phyloP scores from a whole-genome alignment of 2,329 filamentous ascomycete genomes.

The Monosporascus sp. region DNA sequence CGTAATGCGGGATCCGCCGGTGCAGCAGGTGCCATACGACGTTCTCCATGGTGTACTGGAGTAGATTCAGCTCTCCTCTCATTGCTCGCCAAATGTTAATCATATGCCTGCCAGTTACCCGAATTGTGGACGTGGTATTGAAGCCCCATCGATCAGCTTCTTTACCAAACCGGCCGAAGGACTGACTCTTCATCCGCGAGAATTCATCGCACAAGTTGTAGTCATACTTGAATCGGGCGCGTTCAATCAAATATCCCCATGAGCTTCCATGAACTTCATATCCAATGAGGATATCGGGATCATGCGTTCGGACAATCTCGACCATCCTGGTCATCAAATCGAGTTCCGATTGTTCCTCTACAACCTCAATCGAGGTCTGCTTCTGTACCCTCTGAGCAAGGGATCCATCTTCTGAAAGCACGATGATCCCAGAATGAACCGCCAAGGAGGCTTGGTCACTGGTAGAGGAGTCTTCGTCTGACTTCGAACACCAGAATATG shows the following conservation, averaged over 20 bases:
- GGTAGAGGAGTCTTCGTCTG: constrained; percentile 58
- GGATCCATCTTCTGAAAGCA: constrained; percentile 58
- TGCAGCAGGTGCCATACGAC: constrained; percentile 89
- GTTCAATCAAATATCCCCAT: constrained; percentile 94
- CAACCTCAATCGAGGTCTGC: constrained; percentile 60
- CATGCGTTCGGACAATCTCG: constrained; percentile 74
- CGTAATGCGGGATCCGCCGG: constrained; percentile 81
- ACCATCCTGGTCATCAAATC: constrained; percentile 82
- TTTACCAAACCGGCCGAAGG: constrained; percentile 78
- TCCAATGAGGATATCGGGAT: constrained; percentile 89
- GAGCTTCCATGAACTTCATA: constrained; percentile 92
- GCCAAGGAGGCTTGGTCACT: constrained; percentile 39
- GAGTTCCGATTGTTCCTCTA: constrained; percentile 73
- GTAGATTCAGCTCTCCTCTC: constrained; percentile 82
- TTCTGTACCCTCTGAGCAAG: constrained; percentile 58
- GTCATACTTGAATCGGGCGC: constrained; percentile 79
- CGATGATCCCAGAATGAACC: constrained; percentile 66
- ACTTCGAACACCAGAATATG: constrained; percentile 85
- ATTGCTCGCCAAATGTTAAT: constrained; percentile 98
- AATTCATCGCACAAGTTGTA: constrained; percentile 89
- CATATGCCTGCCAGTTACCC: constrained; percentile 89
- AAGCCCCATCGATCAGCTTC: constrained; percentile 90
- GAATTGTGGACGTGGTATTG: constrained; percentile 86
- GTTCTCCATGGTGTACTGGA: constrained; percentile 96
- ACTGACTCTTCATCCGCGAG: constrained; percentile 79